Conservation (phyloP, 805 yeast genomes). For the Starmerella kuoi region DNA sequence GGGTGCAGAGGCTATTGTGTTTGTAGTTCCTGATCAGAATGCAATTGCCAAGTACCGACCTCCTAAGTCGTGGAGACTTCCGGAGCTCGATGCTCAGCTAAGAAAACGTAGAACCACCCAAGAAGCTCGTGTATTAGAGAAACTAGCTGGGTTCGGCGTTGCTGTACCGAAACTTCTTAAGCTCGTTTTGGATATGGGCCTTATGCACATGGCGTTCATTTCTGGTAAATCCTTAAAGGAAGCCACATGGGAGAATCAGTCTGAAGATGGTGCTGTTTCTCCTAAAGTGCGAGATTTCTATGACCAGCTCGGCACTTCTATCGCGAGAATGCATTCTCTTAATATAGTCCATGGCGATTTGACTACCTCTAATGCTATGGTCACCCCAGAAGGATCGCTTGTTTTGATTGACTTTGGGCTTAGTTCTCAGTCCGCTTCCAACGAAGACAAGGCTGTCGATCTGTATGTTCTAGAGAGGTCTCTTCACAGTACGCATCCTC, state of each 20-base stretch:
- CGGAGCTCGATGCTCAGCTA: conserved; percentile 58
- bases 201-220: conserved; percentile 77
- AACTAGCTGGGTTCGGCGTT: conserved; percentile 40
- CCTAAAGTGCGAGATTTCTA: conserved; percentile 8
- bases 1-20: conserved; percentile 25
- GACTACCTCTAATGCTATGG: conserved; percentile 75
- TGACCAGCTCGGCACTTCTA: conserved; percentile 40
- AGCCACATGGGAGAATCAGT: conserved; percentile 28
- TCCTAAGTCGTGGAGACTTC: conserved; percentile 80
- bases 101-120: conserved; percentile 73
- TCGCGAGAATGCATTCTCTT: conserved; percentile 49
- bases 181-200: conserved; percentile 64
- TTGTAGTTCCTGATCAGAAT: conserved; percentile 3
- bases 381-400: conserved; percentile 25
- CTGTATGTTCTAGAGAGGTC: conserved; percentile 90
- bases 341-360: conserved; percentile 89
- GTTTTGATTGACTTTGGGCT: conserved; percentile 84
- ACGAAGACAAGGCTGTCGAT: conserved; percentile 94
- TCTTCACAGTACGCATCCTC: conserved; percentile 78
- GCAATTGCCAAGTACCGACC: conserved; percentile 75
- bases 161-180: conserved; percentile 62
- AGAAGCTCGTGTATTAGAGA: conserved; percentile 67
- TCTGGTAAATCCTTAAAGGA: conserved; percentile 37
- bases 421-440: conserved; percentile 47
- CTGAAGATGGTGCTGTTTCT: conserved; percentile 1